A percentile compares a stretch with the other conserved stretches of the same genome.
phyloP scores from a whole-genome alignment of 345 rosid species.

The Salix caprea region DNA sequence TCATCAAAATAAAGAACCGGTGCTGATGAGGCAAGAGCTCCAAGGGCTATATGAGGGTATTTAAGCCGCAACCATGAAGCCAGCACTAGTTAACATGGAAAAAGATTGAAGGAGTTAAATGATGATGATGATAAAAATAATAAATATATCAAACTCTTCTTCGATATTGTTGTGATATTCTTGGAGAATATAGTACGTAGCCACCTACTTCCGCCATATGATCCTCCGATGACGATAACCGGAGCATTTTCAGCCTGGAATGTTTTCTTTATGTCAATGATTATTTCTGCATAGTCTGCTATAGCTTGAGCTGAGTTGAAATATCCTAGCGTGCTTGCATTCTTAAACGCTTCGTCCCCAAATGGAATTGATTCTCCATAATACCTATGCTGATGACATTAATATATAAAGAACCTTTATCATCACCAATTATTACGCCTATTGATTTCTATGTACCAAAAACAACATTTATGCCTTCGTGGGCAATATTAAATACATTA shows the following conservation, averaged over 20 bases:
- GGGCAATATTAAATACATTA: neutral
- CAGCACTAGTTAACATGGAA: slow-evolving; percentile 24
- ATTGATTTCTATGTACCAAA: neutral
- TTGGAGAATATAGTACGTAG: neutral
- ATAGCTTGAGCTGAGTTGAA: slow-evolving; percentile 56
- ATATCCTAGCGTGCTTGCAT: slow-evolving; percentile 46
- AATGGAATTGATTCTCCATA: slow-evolving; percentile 51
- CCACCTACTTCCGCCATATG: slow-evolving; percentile 69
- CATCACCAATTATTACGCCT: neutral
- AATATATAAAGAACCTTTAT: neutral
- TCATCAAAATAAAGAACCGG: slow-evolving; percentile 46
- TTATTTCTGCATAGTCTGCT: slow-evolving; percentile 56
- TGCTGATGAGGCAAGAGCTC: slow-evolving; percentile 56
- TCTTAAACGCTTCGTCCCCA: slow-evolving; percentile 39
- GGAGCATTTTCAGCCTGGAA: slow-evolving; percentile 40
- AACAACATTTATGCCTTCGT: neutral
- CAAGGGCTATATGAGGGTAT: slow-evolving; percentile 51
- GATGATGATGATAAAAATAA: neutral
- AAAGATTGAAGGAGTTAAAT: neutral
- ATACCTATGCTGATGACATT: slow-evolving; percentile 34
- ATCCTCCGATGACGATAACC: slow-evolving; percentile 63
- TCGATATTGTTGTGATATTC: neutral
- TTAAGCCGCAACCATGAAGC: slow-evolving; percentile 54
- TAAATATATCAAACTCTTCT: neutral
- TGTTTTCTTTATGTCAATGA: slow-evolving; percentile 39